Evolutionary conservation across 192 early-diverging fungal genomes (phyloP), one percentile per base, ranked within the genome.

Genomic region (Ambispora gerdemannii): DNA sequence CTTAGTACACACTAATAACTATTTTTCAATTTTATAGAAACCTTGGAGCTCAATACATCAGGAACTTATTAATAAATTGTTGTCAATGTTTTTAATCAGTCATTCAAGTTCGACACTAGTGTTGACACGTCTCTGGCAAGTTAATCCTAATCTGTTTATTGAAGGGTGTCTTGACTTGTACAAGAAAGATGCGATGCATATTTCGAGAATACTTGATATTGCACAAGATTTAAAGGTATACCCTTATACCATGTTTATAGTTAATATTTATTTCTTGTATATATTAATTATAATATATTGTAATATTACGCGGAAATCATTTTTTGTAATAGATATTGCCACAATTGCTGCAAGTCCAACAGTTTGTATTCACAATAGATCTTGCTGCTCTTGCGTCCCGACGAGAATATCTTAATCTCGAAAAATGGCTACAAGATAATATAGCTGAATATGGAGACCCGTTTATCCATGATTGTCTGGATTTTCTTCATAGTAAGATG

Each of bases 401-500:
- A 6, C 77, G 90, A 27, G 90, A 93, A 65, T 90, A 87, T 55
- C 72, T 95, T 3, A 93, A 91, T 63, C 71, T 95, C 1, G 93
- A 93, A 69, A 93, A 92, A 74, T 95, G 92, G 92, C 74, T 95
- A 8, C 84, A 82, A 63, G 91, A 91, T 51, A 87, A 88, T 30
- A 82, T 93, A 11, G 58, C 72, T 6, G 80, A 86, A 4, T 81
- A 86, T 35, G 82, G 86, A n/a, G 85, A 88, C 43, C 31, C 73
- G 11, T 95, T 95, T 78, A 60, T 88, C 43, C 77, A 78, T 19
- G 85, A 88, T 0, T 92, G 91, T 72, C 75, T 95, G 52, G 90
- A 93, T 24, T 93, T 90, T 71, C 74, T 95, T 34, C 80, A 75
- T 43, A 81, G 88, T 36, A 91, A 93, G 70, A 76, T 90, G 2